Conservation (phyloP, 306 rosid species). For the Cicer cuneatum region DNA sequence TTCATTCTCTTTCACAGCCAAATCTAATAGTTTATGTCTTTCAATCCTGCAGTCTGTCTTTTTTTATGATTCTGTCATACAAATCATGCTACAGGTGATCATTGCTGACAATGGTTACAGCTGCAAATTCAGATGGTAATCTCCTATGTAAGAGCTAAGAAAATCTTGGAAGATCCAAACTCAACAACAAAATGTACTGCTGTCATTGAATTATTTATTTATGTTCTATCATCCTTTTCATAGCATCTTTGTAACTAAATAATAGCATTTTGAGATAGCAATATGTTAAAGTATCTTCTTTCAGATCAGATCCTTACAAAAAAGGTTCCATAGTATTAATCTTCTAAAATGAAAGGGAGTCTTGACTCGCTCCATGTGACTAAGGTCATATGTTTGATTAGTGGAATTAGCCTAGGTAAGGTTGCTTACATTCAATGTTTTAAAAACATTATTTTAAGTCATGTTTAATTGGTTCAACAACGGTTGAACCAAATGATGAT, state of each 20-base stretch:
- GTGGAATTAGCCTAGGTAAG: too few species aligned
- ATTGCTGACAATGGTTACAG: conserved; percentile 15
- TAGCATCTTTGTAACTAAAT: background rate
- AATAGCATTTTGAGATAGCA: conserved; percentile 14
- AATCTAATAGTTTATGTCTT: conserved; percentile 20
- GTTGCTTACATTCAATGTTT: too few species aligned
- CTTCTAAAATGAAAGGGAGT: conserved; percentile 17
- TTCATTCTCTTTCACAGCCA: conserved; percentile 29
- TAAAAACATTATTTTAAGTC: too few species aligned
- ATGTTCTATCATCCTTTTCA: background rate
- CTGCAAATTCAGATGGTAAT: conserved; percentile 33
- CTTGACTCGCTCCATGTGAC: background rate
- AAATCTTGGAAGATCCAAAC: conserved; percentile 13
- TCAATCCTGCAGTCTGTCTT: conserved; percentile 12
- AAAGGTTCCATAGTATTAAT: background rate
- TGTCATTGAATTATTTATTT: conserved; percentile 20
- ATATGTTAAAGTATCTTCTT: conserved; percentile 17
- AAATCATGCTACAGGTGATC: conserved; percentile 5
- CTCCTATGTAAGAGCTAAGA: conserved; percentile 2
- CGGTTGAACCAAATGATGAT: too few species aligned
- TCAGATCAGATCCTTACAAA: conserved; percentile 10
- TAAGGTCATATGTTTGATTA: too few species aligned
- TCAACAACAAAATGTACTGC: background rate
- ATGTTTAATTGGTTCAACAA: too few species aligned
- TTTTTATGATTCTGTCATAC: conserved; percentile 29